These are phyloP conservation scores for Apiospora kogelbergensis DNA, from an alignment of 2,329 filamentous ascomycete genomes.

Conservation along the genomic window DNA sequence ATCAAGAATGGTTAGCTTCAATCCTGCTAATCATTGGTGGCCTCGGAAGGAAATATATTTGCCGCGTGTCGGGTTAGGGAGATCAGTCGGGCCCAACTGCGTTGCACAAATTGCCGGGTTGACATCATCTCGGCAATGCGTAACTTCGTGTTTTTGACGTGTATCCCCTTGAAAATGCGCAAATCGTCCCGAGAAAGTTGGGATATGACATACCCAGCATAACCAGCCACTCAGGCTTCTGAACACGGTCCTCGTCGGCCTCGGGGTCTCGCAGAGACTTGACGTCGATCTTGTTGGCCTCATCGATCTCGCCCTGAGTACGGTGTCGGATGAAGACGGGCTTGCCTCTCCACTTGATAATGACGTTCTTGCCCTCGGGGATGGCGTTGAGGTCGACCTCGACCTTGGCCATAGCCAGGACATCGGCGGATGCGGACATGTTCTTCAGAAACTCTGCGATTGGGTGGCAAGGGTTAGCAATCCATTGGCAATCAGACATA, in stretches of 20 bases:
- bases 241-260: constrained; percentile 85
- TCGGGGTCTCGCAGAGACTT: constrained; percentile 86
- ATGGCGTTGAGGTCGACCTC: constrained; percentile 89
- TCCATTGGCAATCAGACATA: not conserved
- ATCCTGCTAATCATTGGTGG: not conserved
- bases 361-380: constrained; percentile 99
- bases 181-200: not conserved
- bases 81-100: not conserved
- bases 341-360: constrained; percentile 99
- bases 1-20: constrained; percentile 21
- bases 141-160: not conserved
- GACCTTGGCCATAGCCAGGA: constrained; percentile 98
- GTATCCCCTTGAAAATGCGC: not conserved
- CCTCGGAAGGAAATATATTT: not conserved
- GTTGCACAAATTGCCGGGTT: not conserved
- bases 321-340: constrained; percentile 99
- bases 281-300: constrained; percentile 88
- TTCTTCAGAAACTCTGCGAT: constrained; percentile 94
- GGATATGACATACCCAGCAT: constrained; percentile 79
- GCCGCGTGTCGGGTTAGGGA: not conserved
- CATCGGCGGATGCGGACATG: constrained; percentile 98
- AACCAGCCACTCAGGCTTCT: constrained; percentile 98
- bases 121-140: not conserved
- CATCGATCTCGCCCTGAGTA: constrained; percentile 87
- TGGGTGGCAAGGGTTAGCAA: constrained; percentile 9